Percentiles rank a stretch among this genome's conserved stretches.
Conservation (phyloP, 2,329 filamentous ascomycete species). For the Basipetospora chlamydospora region DNA sequence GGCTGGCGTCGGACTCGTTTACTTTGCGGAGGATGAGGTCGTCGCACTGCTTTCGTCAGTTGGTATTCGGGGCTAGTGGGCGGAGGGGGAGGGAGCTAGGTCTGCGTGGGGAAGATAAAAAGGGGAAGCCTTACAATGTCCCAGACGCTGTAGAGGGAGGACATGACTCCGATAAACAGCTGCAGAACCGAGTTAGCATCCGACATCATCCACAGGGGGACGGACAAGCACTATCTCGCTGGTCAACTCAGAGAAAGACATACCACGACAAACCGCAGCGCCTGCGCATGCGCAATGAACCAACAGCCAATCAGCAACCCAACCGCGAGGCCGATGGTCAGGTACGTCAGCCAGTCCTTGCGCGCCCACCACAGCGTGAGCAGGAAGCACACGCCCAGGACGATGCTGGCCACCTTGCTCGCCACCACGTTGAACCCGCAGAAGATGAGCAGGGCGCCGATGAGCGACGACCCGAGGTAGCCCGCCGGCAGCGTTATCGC, state of each 20-base stretch:
- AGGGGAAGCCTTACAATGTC: constrained; percentile 40
- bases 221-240: too few relatives aligned
- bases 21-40: constrained; percentile 70
- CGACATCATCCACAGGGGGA: not conserved
- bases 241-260: too few relatives aligned
- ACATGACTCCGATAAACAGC: constrained; percentile 75
- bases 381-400: constrained; percentile 58
- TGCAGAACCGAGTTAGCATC: constrained; percentile 12
- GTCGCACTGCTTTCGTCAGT: constrained; percentile 37
- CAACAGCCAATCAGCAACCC: constrained; percentile 59
- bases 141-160: constrained; percentile 66
- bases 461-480: constrained; percentile 62
- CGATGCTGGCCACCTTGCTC: constrained; percentile 63
- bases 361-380: constrained; percentile 74
- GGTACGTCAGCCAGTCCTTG: constrained; percentile 62
- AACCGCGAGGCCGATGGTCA: constrained; percentile 55
- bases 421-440: constrained; percentile 72
- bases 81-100: too few relatives aligned
- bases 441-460: constrained; percentile 64
- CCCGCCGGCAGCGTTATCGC: constrained; percentile 63
- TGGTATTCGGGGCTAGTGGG: too few relatives aligned
- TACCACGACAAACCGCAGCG: constrained; percentile 56
- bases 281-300: constrained; percentile 66
- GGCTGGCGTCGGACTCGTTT: constrained; percentile 59
- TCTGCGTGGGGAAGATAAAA: not conserved